A percentile compares a stretch with the other conserved stretches of the same genome.
These are phyloP conservation scores for Cyanidioschyzon merolae DNA, from an alignment of 23 red algal species.

Conservation along the genomic window DNA sequence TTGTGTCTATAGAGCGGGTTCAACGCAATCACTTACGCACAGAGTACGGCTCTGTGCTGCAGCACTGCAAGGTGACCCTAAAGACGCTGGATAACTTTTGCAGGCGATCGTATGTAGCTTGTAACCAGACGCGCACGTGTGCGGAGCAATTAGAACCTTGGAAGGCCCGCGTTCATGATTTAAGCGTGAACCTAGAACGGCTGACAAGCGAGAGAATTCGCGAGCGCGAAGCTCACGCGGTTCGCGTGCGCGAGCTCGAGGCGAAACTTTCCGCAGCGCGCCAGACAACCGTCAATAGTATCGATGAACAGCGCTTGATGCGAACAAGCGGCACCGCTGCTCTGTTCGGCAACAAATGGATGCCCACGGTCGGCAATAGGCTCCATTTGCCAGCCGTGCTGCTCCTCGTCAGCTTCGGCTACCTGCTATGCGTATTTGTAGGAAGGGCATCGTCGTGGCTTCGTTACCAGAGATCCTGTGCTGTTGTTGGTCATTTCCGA, in stretches of 20 bases:
- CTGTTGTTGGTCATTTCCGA: too few species aligned
- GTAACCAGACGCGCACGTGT: neutral
- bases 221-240: neutral
- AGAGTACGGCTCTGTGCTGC: neutral
- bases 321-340: too few species aligned
- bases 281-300: too few species aligned
- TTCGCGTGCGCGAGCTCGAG: neutral
- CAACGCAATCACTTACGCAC: neutral
- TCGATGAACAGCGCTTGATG: too few species aligned
- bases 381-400: too few species aligned
- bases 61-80: neutral
- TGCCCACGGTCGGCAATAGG: too few species aligned
- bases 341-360: too few species aligned
- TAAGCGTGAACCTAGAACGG: neutral
- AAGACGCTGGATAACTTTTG: neutral
- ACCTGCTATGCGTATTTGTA: too few species aligned
- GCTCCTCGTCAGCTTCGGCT: too few species aligned
- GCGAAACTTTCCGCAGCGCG: neutral
- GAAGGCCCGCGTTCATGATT: neutral
- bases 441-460: too few species aligned
- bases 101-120: neutral
- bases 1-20: neutral
- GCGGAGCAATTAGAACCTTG: neutral
- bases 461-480: too few species aligned
- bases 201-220: neutral